Evolutionary conservation across 2,329 filamentous ascomycete species (phyloP).

Genomic region (Helotiales sp.): DNA sequence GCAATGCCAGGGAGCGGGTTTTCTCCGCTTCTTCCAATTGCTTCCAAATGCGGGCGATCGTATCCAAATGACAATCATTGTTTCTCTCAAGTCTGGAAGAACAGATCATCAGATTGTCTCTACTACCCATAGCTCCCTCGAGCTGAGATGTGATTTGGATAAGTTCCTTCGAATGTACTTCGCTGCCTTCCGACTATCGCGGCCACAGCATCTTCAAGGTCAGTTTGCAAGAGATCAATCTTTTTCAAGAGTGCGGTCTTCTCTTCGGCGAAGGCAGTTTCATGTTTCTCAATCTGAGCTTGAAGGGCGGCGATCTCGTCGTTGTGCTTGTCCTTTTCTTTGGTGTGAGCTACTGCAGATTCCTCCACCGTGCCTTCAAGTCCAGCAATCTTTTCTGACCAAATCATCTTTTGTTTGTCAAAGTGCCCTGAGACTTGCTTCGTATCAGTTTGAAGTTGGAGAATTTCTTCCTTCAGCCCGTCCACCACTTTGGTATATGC

Average conservation of each 20-base stretch:
- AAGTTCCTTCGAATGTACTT: background rate
- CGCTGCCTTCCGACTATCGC: background rate
- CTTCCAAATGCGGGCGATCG: background rate
- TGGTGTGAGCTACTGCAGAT: background rate
- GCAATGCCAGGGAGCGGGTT: background rate
- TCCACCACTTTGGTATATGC: background rate
- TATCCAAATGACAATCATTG: background rate
- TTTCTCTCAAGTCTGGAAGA: background rate
- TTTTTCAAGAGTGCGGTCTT: background rate
- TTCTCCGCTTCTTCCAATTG: background rate
- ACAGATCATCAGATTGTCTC: background rate
- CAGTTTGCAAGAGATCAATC: background rate
- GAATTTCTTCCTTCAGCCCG: background rate
- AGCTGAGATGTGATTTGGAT: background rate
- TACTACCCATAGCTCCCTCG: background rate
- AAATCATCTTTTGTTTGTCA: background rate
- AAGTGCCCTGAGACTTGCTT: background rate
- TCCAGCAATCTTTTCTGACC: background rate
- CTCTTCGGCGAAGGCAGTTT: background rate
- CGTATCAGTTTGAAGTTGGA: background rate
- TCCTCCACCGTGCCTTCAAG: background rate
- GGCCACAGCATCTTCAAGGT: background rate
- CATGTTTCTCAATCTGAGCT: background rate
- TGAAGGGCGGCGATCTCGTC: background rate
- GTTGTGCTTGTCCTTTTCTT: background rate